Evolutionary conservation across 306 rosid species (phyloP).

Genomic region (Malus fusca): DNA sequence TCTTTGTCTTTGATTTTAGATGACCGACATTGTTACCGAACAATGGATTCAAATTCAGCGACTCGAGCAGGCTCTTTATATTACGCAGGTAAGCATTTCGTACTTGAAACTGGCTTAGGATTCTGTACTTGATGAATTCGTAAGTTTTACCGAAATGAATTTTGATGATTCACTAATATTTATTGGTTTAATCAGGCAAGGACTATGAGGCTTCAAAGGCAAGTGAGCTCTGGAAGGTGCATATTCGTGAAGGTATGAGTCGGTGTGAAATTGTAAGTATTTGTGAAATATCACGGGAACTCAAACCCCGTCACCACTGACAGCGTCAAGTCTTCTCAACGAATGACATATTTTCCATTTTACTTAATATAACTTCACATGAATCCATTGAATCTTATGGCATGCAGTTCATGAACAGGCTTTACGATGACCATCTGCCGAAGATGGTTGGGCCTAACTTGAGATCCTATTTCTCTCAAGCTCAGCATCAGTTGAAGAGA

Average conservation of each 20-base stretch:
- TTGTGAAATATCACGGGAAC: neutral
- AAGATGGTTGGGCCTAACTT: constrained; percentile 14
- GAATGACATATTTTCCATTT: neutral
- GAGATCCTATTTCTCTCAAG: constrained; percentile 38
- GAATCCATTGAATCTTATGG: constrained; percentile 9
- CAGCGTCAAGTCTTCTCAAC: neutral
- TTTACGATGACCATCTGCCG: constrained; percentile 29
- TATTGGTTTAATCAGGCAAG: constrained; percentile 32
- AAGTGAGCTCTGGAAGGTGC: constrained; percentile 41
- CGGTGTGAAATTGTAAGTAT: neutral
- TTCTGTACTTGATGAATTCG: neutral
- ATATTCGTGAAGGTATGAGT: constrained; percentile 50
- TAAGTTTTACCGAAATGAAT: neutral
- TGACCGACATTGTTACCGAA: constrained; percentile 63
- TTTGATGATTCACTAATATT: constrained; percentile 13
- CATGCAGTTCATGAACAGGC: constrained; percentile 40
- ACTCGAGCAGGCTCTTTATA: constrained; percentile 94
- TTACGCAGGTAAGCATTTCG: constrained; percentile 41
- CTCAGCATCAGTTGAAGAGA: constrained; percentile 41
- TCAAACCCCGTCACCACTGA: neutral
- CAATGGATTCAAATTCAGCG: constrained; percentile 89
- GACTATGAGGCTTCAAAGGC: constrained; percentile 40
- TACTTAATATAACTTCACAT: constrained; percentile 4
- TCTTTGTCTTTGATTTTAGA: constrained; percentile 42
- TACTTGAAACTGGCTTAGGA: neutral